Evolutionary conservation across 345 rosid genomes (phyloP), one percentile per base, ranked within the genome.

Genomic region (Salix exigua): DNA sequence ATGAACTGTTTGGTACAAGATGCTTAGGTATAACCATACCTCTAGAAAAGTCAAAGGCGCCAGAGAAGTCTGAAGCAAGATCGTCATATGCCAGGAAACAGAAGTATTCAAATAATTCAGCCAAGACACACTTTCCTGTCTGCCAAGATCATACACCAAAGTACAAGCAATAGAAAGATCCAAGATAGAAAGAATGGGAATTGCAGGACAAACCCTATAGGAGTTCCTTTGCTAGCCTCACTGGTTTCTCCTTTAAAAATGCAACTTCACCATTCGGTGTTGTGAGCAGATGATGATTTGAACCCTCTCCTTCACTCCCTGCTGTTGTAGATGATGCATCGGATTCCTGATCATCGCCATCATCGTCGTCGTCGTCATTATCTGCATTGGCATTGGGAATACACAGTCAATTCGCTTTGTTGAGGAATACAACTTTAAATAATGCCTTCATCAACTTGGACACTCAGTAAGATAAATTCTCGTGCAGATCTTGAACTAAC

Each of bases 251-350:
- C 82, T 84, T 82, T 74, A 91, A 78, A 78, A 89, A 89, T 71
- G 86, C 90, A 80, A 91, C 70, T 51, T 93, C 92, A 63, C 90
- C 87, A 73, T 90, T 88, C 10, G 88, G 86, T 64, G 77, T 46
- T 40, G 88, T 82, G 74, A 93, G 87, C 80, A 93, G 88, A 83
- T 87, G 93, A 71, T 90, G 92, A 84, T 86, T 85, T 78, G 87
- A 79, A 71, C 83, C 93, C 82, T 87, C 94, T 78, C 82, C 96
- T 77, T 87, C 95, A n/a, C 92, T 90, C 55, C 82, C 91, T n/a
- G 26, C 81, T 55, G 90, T 73, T 35, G 77, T 73, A 46, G 91
- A 89, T 40, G 97, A 90, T 68, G 76, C 85, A 77, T 74, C 76
- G n/a, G 99, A 93, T 64, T 78, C 89, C 61, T 87, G 33, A 31